A percentile compares a stretch with the other conserved stretches of the same genome.
These are phyloP conservation scores for Geosmithia morbida DNA, from an alignment of 2,329 filamentous ascomycete species.

Conservation along the genomic window DNA sequence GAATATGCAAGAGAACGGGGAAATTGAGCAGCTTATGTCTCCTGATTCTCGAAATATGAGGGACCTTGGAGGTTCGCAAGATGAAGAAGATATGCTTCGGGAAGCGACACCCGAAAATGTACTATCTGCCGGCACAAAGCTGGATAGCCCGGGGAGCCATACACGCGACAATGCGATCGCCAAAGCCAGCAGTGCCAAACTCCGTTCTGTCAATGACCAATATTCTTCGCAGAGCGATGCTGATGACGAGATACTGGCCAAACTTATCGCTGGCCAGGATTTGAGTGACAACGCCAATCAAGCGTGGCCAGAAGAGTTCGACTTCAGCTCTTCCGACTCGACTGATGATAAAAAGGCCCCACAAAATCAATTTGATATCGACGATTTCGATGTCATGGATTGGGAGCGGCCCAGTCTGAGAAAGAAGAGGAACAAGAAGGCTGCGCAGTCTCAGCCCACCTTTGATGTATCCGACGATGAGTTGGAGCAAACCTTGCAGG, in stretches of 20 bases:
- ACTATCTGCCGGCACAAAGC: neutral
- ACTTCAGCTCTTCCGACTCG: conserved; percentile 1
- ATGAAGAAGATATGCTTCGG: neutral
- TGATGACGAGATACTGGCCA: conserved; percentile 11
- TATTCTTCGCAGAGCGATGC: conserved; percentile 7
- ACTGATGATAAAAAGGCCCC: conserved; percentile 20
- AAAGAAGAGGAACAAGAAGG: conserved; percentile 48
- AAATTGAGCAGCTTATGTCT: conserved; percentile 45
- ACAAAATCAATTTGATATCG: conserved; percentile 17
- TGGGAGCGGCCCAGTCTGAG: conserved; percentile 56
- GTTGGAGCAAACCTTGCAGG: conserved; percentile 42
- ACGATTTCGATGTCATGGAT: conserved; percentile 76
- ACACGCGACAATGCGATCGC: neutral
- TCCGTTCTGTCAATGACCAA: conserved; percentile 1
- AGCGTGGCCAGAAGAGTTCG: conserved; percentile 6
- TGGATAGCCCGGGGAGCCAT: neutral
- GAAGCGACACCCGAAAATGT: neutral
- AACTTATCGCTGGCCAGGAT: conserved; percentile 10
- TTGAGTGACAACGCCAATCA: neutral
- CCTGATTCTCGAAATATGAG: conserved; percentile 38
- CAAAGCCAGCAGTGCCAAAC: neutral
- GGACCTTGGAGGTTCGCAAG: conserved; percentile 10
- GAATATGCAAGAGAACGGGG: conserved; percentile 40
- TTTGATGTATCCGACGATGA: conserved; percentile 51
- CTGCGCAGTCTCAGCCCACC: conserved; percentile 35